Base-by-base conservation (phyloP, 345 rosid species). In the Brassica rapa region DNA sequence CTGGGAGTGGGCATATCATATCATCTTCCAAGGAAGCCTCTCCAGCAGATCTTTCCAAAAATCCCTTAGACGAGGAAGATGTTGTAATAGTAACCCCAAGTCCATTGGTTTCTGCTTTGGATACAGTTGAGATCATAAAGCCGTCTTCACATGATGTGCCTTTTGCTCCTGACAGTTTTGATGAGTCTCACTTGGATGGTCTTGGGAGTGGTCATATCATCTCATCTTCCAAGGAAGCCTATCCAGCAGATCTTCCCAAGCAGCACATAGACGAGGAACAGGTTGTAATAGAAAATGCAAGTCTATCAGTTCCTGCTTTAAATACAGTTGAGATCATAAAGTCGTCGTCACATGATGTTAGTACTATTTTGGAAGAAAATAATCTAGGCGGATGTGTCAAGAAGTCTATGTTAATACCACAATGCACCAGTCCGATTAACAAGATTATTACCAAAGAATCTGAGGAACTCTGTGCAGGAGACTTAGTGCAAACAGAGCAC, bases 91-190 rank as follows among this genome's bases (percentile, higher is more conserved):
- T 43, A 63, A 64, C 69, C 59, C 68, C 49, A 51, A 77, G 75
- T 60, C 77, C 60, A 8, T 46, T 53, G n/a, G 77, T 46, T 66
- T 64, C 66, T 80, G 77, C 68, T 72, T 77, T 70, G 80, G 84
- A 83, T 49, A 79, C 60, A 9, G 49, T 21, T 65, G 81, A 62
- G 66, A 59, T 46, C 68, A 77, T 70, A 62, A 80, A 61, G 68
- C 75, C 77, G 15, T 68, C 69, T 66, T 51, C 71, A 77, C 81
- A 83, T 68, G 80, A 86, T 78, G 55, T 41, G 51, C 53, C 53
- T 57, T 56, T 84, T 78, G 76, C 78, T 72, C 82, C 79, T 12
- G 90, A 88, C 82, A 87, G 87, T 81, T 84, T 82, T 78, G 87
- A 88, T 76, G 84, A 83, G 80, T 82, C 79, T 70, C 83, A 71